These are phyloP conservation scores for Fusarium cicatricum DNA, from an alignment of 2,329 filamentous ascomycete genomes.

Conservation along the genomic window DNA sequence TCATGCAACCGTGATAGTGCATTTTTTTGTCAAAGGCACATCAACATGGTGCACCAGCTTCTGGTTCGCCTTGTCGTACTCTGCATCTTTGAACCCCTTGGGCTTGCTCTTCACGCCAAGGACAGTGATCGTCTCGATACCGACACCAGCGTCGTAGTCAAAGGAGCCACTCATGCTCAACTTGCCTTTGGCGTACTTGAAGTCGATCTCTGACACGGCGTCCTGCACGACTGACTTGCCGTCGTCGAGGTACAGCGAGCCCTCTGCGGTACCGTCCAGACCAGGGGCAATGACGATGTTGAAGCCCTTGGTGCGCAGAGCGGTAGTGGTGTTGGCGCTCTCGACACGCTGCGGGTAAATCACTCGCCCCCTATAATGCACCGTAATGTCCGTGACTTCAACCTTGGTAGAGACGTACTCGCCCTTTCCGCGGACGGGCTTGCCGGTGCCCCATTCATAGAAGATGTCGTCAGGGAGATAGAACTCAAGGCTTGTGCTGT, in stretches of 20 bases:
- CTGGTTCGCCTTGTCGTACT: slow-evolving; percentile 36
- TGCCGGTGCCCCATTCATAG: slow-evolving; percentile 60
- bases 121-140: slow-evolving; percentile 58
- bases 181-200: slow-evolving; percentile 63
- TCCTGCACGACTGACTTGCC: slow-evolving; percentile 70
- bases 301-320: slow-evolving; percentile 70
- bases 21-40: slow-evolving; percentile 32
- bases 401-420: slow-evolving; percentile 44
- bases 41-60: slow-evolving; percentile 34
- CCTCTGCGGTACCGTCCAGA: slow-evolving; percentile 67
- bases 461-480: slow-evolving; percentile 60
- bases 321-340: slow-evolving; percentile 68
- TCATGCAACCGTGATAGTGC: slow-evolving; percentile 3
- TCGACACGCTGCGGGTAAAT: slow-evolving; percentile 67
- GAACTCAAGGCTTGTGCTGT: slow-evolving; percentile 49
- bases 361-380: slow-evolving; percentile 69
- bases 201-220: slow-evolving; percentile 64
- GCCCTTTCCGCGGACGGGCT: slow-evolving; percentile 49
- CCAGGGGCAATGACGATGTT: slow-evolving; percentile 73
- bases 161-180: slow-evolving; percentile 62
- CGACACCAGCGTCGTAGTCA: slow-evolving; percentile 57
- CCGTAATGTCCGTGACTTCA: slow-evolving; percentile 62
- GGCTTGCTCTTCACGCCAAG: slow-evolving; percentile 48
- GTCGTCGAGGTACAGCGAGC: slow-evolving; percentile 78
- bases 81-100: slow-evolving; percentile 15